Conservation (phyloP, 345 rosid species). For the sweet orange (Citrus sinensis) region DNA sequence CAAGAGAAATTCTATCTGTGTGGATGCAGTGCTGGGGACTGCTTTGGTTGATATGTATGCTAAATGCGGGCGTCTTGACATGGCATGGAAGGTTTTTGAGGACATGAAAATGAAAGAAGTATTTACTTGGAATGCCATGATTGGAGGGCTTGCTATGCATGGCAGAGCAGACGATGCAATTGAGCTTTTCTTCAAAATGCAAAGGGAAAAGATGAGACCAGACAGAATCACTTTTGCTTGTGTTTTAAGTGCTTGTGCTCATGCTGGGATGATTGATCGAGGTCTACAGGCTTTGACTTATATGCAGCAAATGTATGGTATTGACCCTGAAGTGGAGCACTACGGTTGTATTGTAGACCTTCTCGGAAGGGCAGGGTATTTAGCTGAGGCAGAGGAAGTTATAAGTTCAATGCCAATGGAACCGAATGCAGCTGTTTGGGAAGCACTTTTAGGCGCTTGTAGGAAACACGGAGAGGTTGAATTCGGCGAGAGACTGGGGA, state of each 20-base stretch:
- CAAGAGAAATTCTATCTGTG: slow-evolving; percentile 15
- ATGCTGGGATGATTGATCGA: slow-evolving; percentile 29
- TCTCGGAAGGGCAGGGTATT: slow-evolving; percentile 36
- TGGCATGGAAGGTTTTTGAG: slow-evolving; percentile 48
- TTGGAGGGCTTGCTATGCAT: slow-evolving; percentile 39
- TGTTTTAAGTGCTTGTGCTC: slow-evolving; percentile 43
- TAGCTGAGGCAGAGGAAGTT: slow-evolving; percentile 37
- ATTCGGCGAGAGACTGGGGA: slow-evolving; percentile 38
- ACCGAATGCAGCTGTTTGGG: slow-evolving; percentile 44
- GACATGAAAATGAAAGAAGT: slow-evolving; percentile 31
- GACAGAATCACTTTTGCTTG: slow-evolving; percentile 36
- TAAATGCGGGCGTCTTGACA: slow-evolving; percentile 40
- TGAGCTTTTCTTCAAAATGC: slow-evolving; percentile 36
- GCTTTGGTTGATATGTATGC: slow-evolving; percentile 46
- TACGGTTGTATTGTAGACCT: slow-evolving; percentile 47
- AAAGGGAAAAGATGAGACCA: slow-evolving; percentile 24
- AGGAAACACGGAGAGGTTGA: slow-evolving; percentile 35
- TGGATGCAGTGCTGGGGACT: slow-evolving; percentile 41
- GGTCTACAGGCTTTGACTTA: slow-evolving; percentile 27
- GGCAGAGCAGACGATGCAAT: slow-evolving; percentile 45
- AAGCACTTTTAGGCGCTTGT: slow-evolving; percentile 44
- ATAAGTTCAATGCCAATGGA: slow-evolving; percentile 33
- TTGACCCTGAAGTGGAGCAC: slow-evolving; percentile 40
- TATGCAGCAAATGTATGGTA: slow-evolving; percentile 26
- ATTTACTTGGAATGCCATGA: slow-evolving; percentile 49